Evolutionary conservation across 352 stramenopile genomes (phyloP).

Genomic region (Pythium coloratum): DNA sequence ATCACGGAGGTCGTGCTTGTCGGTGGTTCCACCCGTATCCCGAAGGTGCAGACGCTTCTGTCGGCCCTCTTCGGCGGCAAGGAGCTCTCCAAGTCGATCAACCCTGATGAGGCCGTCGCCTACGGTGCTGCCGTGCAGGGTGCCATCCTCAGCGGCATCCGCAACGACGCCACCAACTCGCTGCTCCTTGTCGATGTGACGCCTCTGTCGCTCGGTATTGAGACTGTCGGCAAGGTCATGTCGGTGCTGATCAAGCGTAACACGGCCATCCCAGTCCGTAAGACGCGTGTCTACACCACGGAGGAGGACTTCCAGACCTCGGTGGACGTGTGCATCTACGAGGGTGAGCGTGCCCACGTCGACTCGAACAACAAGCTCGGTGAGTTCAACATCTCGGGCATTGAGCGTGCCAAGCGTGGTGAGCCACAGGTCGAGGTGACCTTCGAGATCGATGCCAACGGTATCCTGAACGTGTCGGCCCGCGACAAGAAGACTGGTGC

Average conservation of each 20-base stretch:
- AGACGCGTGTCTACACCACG: conserved; percentile 43
- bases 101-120: conserved; percentile 67
- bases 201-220: conserved; percentile 70
- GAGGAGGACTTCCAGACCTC: conserved; percentile 61
- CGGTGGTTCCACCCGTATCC: conserved; percentile 46
- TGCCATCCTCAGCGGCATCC: conserved; percentile 40
- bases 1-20: conserved; percentile 43
- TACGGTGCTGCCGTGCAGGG: conserved; percentile 54
- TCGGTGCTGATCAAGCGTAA: conserved; percentile 75
- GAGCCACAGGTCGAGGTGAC: conserved; percentile 83
- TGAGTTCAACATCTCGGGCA: conserved; percentile 81
- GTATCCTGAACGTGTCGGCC: conserved; percentile 81
- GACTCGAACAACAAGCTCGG: conserved; percentile 88
- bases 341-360: conserved; percentile 74
- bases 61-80: conserved; percentile 39
- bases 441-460: conserved; percentile 54
- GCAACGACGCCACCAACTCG: conserved; percentile 60
- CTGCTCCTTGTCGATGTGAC: conserved; percentile 82
- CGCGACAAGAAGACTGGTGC: conserved; percentile 63
- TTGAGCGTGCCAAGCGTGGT: conserved; percentile 71
- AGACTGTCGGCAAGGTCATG: conserved; percentile 78
- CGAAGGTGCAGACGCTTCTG: conserved; percentile 39
- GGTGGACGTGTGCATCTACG: conserved; percentile 69
- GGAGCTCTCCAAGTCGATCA: conserved; percentile 45
- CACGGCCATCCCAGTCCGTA: conserved; percentile 74